Percentiles rank a stretch among this genome's conserved stretches.
phyloP scores from a whole-genome alignment of 75 land plant genomes.

The Sequoia sempervirens region DNA sequence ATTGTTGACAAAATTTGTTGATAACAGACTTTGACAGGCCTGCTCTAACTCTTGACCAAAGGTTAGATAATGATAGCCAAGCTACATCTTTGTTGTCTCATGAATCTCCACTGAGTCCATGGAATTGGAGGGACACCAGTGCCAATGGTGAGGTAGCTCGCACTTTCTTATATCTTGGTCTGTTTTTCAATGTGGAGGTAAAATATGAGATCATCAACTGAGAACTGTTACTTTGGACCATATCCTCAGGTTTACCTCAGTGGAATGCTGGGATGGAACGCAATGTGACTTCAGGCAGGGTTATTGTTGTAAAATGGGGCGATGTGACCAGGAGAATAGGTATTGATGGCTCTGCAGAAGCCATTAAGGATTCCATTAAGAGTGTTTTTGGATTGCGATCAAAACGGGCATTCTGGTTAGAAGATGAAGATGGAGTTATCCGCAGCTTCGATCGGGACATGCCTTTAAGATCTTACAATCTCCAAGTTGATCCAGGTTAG shows the following conservation, averaged over 20 bases:
- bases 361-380: constrained; percentile 46
- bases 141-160: constrained; percentile 13
- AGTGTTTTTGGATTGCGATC: constrained; percentile 40
- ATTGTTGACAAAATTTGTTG: not conserved
- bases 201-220: not conserved
- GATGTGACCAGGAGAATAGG: constrained; percentile 37
- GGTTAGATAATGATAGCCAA: constrained; percentile 14
- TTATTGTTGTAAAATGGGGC: constrained; percentile 37
- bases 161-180: not conserved
- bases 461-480: constrained; percentile 36
- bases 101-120: constrained; percentile 10
- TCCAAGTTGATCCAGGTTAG: constrained; percentile 37
- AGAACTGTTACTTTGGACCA: not conserved
- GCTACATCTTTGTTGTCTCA: constrained; percentile 14
- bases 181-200: not conserved
- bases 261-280: constrained; percentile 11
- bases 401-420: constrained; percentile 52
- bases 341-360: constrained; percentile 46
- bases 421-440: constrained; percentile 50
- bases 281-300: constrained; percentile 21
- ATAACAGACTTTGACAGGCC: constrained; percentile 13
- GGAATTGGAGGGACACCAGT: constrained; percentile 13
- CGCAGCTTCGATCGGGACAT: constrained; percentile 45
- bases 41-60: constrained; percentile 10
- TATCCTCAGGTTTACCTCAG: constrained; percentile 9